These are phyloP conservation scores for Middelhovenomyces tepae DNA, from an alignment of 805 yeast genomes.

Conservation along the genomic window DNA sequence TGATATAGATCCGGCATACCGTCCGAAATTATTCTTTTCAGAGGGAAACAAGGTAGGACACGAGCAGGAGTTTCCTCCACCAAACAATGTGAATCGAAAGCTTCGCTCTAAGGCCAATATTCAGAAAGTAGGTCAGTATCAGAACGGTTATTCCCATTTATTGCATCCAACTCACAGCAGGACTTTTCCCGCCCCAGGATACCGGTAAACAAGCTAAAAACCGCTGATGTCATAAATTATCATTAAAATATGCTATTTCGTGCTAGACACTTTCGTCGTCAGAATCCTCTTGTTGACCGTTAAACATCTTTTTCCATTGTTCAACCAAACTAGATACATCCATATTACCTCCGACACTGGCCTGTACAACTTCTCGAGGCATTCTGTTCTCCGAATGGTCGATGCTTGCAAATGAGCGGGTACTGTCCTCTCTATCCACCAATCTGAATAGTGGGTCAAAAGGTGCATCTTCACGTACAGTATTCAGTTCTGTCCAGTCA, in stretches of 20 bases:
- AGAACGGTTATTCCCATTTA: background rate
- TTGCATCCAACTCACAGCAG: slow-evolving; percentile 4
- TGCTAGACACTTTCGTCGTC: background rate
- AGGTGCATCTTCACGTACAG: slow-evolving; percentile 14
- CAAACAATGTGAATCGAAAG: slow-evolving; percentile 27
- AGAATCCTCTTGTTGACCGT: background rate
- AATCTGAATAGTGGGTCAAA: slow-evolving; percentile 44
- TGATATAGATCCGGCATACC: slow-evolving; percentile 31
- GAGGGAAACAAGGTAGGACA: slow-evolving; percentile 36
- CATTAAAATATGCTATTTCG: too few relatives aligned
- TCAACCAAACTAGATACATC: slow-evolving; percentile 62
- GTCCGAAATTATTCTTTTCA: slow-evolving; percentile 41
- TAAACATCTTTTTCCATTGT: slow-evolving; percentile 42
- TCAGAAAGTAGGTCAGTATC: slow-evolving; percentile 22
- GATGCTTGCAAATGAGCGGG: slow-evolving; percentile 67
- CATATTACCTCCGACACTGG: slow-evolving; percentile 56
- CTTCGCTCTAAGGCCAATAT: slow-evolving; percentile 28
- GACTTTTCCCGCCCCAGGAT: slow-evolving; percentile 15
- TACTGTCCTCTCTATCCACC: slow-evolving; percentile 51
- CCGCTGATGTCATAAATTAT: too few relatives aligned
- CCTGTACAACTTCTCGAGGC: slow-evolving; percentile 85
- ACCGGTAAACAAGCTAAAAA: too few relatives aligned
- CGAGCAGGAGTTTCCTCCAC: slow-evolving; percentile 36
- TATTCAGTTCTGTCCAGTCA: slow-evolving; percentile 68
- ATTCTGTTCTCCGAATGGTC: slow-evolving; percentile 88